A percentile compares a stretch with the other conserved stretches of the same genome.
Evolutionary conservation across 805 yeast species (phyloP).

Genomic region (Jamesozyma hellenica): DNA sequence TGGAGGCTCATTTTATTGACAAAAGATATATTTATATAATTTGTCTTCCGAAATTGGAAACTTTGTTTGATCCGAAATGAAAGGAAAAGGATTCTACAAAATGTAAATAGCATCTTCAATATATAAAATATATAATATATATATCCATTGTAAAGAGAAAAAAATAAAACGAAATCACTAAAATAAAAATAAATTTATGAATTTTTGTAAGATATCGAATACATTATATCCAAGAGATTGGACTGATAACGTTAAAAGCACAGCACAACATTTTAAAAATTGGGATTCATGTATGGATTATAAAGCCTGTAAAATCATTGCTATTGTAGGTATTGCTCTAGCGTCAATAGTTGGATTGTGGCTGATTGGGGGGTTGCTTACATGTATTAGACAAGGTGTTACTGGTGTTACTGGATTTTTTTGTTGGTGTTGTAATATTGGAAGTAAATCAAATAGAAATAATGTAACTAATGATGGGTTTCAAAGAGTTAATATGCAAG

Average conservation of each 20-base stretch:
- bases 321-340: constrained; percentile 59
- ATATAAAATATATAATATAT: too few relatives aligned
- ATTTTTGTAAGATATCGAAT: background rate
- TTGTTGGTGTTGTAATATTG: constrained; percentile 39
- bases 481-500: constrained; percentile 3
- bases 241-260: constrained; percentile 21
- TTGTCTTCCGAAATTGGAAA: too few relatives aligned
- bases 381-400: constrained; percentile 51
- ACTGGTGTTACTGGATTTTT: constrained; percentile 40
- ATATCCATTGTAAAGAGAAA: background rate
- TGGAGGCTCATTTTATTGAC: too few relatives aligned
- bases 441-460: background rate
- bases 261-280: constrained; percentile 40
- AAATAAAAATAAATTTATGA: background rate
- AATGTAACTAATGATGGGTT: constrained; percentile 10
- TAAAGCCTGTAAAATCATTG: constrained; percentile 63
- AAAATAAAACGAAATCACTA: background rate
- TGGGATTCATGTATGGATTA: constrained; percentile 82
- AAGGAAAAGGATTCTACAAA: too few relatives aligned
- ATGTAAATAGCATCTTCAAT: too few relatives aligned
- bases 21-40: too few relatives aligned
- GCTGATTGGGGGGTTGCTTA: constrained; percentile 44
- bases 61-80: too few relatives aligned
- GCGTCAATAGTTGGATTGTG: constrained; percentile 47
- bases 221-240: constrained; percentile 10